phyloP scores from a whole-genome alignment of 345 rosid genomes.

The Euclidium syriacum region DNA sequence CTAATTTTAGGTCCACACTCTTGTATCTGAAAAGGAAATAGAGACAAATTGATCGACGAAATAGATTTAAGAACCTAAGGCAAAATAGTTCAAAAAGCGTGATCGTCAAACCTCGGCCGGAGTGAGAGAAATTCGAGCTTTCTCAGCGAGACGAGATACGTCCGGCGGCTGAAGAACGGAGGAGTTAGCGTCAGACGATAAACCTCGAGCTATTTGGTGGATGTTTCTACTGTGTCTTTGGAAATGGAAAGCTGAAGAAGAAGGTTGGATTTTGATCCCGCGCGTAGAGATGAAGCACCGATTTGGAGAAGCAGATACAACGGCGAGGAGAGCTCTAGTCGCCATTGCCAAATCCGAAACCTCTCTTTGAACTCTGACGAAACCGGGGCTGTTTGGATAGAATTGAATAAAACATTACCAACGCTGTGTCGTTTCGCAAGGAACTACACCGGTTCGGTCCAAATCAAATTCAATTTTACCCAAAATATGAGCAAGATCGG shows the following conservation, averaged over 20 bases:
- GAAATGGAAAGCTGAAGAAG: neutral
- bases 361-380: neutral
- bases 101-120: constrained; percentile 53
- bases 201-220: constrained; percentile 15
- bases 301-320: constrained; percentile 9
- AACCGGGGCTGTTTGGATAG: neutral
- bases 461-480: too few species aligned
- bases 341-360: constrained; percentile 24
- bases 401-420: too few species aligned
- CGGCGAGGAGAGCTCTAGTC: constrained; percentile 29
- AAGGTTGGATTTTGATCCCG: neutral
- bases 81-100: neutral
- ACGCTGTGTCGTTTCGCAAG: too few species aligned
- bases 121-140: constrained; percentile 76
- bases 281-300: neutral
- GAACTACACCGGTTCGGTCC: too few species aligned
- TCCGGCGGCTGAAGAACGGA: constrained; percentile 65
- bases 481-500: too few species aligned
- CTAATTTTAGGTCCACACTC: constrained; percentile 66
- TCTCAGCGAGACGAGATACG: constrained; percentile 59
- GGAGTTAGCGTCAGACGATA: constrained; percentile 31
- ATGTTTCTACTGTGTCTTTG: neutral
- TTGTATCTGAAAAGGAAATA: constrained; percentile 38
- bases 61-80: neutral
- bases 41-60: neutral